Evolutionary conservation across 1,284 basidiomycete genomes (phyloP), one percentile per base, ranked within the genome.

Genomic region (Leccinum variabile): DNA sequence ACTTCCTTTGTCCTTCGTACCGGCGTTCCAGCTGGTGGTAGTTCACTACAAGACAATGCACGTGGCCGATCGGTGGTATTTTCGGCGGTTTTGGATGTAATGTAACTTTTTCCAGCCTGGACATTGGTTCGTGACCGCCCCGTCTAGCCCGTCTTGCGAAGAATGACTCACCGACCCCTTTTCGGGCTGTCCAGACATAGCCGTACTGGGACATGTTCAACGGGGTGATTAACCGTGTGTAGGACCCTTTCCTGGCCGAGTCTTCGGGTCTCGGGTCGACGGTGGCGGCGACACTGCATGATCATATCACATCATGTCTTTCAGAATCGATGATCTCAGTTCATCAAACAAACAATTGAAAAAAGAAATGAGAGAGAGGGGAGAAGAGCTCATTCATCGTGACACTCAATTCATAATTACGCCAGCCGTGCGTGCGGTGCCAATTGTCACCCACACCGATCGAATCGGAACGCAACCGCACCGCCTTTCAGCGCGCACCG

Each of bases 51-150:
- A 16, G 46, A 52, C 61, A 55, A 22, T 25, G 57, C 61, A 61
- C 35, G 66, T 63, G 60, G 35, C 52, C 37, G 44, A 46, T 62
- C 71, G 72, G 69, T 61, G 14, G 64, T 56, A 67, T 70, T 67
- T 16, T 59, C 61, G 63, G 59, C 61, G 53, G 46, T 53, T 58
- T 62, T 46, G 44, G 44, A 22, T 22, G 54, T 57, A 30, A 46
- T 46, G 58, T 59, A 54, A 18, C 44, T 46, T 35, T 49, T 58
- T 22, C 18, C 18, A 50, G 25, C n/a, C 32, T 60, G 37, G 39
- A 54, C 25, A 46, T 46, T 46, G 44, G 44, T 22, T 46, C 44
- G 44, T 18, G 44, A 18, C 44, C 11, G 44, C 11, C 25, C 18
- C 25, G 50, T 50, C 58, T 30, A 52, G 58, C 39, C 14, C 54